Evolutionary conservation across 305 asterid species (phyloP).

Genomic region (Plantago rigida): DNA sequence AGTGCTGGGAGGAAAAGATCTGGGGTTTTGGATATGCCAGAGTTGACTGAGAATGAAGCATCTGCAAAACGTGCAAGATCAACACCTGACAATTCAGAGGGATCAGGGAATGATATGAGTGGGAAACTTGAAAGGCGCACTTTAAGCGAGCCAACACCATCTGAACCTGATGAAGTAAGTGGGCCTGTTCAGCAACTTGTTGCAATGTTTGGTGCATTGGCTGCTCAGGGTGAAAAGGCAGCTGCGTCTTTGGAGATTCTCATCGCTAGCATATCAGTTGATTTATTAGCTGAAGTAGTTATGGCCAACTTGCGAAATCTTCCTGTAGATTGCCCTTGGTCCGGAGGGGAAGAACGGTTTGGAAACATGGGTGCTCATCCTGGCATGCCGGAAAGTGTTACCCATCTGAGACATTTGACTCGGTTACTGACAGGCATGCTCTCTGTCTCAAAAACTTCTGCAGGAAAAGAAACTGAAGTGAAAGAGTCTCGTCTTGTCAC

Average conservation of each 20-base stretch:
- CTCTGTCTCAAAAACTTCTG: conserved; percentile 37
- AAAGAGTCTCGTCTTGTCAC: conserved; percentile 36
- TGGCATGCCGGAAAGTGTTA: conserved; percentile 40
- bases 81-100: conserved; percentile 41
- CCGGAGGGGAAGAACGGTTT: conserved; percentile 47
- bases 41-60: conserved; percentile 41
- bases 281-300: conserved; percentile 90
- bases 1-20: conserved; percentile 59
- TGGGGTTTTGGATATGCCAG: conserved; percentile 38
- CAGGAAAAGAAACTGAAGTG: conserved; percentile 31
- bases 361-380: conserved; percentile 31
- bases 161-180: conserved; percentile 47
- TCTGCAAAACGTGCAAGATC: conserved; percentile 65
- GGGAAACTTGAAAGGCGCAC: conserved; percentile 36
- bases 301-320: conserved; percentile 77
- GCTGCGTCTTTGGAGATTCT: conserved; percentile 74
- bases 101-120: conserved; percentile 37
- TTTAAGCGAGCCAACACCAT: conserved; percentile 38
- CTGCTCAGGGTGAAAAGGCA: conserved; percentile 95
- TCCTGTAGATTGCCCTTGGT: conserved; percentile 46
- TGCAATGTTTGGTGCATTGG: conserved; percentile 83
- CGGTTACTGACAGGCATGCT: conserved; percentile 49
- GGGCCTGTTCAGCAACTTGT: conserved; percentile 94
- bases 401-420: conserved; percentile 57
- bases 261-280: conserved; percentile 90